Base-by-base conservation (phyloP, 2,329 filamentous ascomycete species). In the Phyllosticta ampelicida region DNA sequence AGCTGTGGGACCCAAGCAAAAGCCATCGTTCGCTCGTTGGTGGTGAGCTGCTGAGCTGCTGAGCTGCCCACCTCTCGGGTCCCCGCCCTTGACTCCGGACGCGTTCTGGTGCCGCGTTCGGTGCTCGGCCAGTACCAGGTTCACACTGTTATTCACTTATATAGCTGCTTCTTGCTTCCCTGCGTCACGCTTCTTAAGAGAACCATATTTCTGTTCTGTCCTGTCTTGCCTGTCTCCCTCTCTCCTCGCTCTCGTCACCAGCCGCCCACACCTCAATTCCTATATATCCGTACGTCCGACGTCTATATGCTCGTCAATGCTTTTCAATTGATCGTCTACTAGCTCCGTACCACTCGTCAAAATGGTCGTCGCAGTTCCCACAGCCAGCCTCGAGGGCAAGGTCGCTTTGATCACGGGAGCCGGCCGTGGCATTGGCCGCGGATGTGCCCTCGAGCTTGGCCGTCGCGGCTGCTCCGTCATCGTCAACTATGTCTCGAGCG, bases 371-470 rank as follows among this genome's bases (percentile, higher is more conserved):
- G 64, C 65, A 63, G 73, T 79, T 55, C 73, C 74, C 59, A 75
- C 75, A 55, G 77, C 76, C 62, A 77, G 75, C 56, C 75, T 79
- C 54, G 74, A 78, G 64, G 74, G 73, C 67, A 77, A 79, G 65
- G 76, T 79, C 73, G 73, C 83, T 59, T 77, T 87, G 62, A 77
- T 87, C 70, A 87, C 85, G 16, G 85, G 71, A 48, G 70, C 80
- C 53, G 82, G 83, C 55, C 83, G 84, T 36, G 85, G 85, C 59
- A 87, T 87, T 65, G 85, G 85, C 48, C 74, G 77, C 55, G 83
- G 83, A 56, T 85, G 85, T 56, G 84, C 85, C 62, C 76, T 86
- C 56, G 84, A 86, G 71, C 82, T 87, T 48, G 84, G 80, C 68
- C 78, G 79, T 67, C 83, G 83, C 62, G 85, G 85, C 48, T 81